Base-by-base conservation (phyloP, 2,329 filamentous ascomycete species). In the Raffaelea albimanens region DNA sequence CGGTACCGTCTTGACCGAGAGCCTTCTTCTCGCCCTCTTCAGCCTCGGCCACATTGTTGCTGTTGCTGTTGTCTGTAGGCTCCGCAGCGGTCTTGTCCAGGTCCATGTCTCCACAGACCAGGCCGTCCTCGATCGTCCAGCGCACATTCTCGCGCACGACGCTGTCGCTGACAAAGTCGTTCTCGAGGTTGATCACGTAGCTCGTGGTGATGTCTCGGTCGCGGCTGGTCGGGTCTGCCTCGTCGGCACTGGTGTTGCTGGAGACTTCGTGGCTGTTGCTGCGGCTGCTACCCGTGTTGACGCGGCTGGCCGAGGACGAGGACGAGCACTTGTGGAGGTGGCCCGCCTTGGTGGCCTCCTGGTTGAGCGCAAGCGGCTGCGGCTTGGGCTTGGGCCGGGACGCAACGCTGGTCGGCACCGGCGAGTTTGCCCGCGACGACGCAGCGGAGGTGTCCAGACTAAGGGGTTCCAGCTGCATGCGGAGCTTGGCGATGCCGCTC, bases 161-260 rank as follows among this genome's bases (percentile, higher is more conserved):
- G 55, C 72, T 78, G 58, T 80, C 76, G 62, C 86, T 93, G 51
- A 87, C 75, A 57, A 95, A 96, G 61, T 96, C 90, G 52, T 87
- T 69, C 56, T 93, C 85, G 34, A 96, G 73, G 45, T 80, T 80
- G 53, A 96, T 82, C 66, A 96, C 87, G 61, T 95, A 96, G 60
- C 82, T 86, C 45, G 86, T 85, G 61, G 72, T 73, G 22, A 78
- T 76, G 57, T 91, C 85, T 1, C 85, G 90, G 38, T 72, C 71
- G 53, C 83, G 81, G 29, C 23, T 8, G 36, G 50, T 47, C 20
- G 44, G 13, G 1, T 39, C 49, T 11, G 49, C 45, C 55, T 80
- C 79, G 55, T 85, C 81, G 56, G 77, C 83, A 55, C 74, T 76
- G 57, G 69, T 75, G 57, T 68, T 80, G 61, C 73, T 72, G 55